A percentile compares a stretch with the other conserved stretches of the same genome.
Evolutionary conservation across 2,329 filamentous ascomycete species (phyloP).

Genomic region (Westerdykella aurantiaca): DNA sequence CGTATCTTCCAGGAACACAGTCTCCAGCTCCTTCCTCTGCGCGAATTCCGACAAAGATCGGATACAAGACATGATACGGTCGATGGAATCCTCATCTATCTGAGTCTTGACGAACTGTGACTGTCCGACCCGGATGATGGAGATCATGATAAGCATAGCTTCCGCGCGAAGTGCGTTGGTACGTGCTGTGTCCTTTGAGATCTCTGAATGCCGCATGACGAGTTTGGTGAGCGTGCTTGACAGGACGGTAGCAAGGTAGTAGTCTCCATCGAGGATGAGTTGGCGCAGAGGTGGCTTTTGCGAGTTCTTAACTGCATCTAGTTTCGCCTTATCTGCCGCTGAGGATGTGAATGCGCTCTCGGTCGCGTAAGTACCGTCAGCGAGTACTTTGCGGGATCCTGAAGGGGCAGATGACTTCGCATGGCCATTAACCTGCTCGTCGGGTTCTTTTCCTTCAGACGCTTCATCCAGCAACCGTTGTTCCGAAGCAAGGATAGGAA

Average conservation of each 20-base stretch:
- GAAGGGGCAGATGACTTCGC: slow-evolving; percentile 69
- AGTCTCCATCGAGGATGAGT: slow-evolving; percentile 93
- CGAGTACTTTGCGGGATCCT: slow-evolving; percentile 84
- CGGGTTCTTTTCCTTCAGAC: slow-evolving; percentile 52
- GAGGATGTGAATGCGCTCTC: slow-evolving; percentile 93
- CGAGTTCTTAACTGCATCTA: slow-evolving; percentile 94
- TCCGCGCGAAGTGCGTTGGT: slow-evolving; percentile 93
- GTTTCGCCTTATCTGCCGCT: slow-evolving; percentile 78
- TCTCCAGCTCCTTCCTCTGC: slow-evolving; percentile 83
- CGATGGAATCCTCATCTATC: slow-evolving; percentile 97
- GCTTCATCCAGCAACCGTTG: slow-evolving; percentile 85
- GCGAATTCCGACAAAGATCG: slow-evolving; percentile 86
- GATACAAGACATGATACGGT: slow-evolving; percentile 96
- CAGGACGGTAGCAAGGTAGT: slow-evolving; percentile 91
- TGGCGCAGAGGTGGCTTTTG: slow-evolving; percentile 93
- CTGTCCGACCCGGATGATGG: slow-evolving; percentile 93
- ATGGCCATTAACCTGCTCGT: slow-evolving; percentile 73
- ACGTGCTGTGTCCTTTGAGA: slow-evolving; percentile 75
- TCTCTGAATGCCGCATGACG: slow-evolving; percentile 94
- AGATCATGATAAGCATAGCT: slow-evolving; percentile 99
- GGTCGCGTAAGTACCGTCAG: slow-evolving; percentile 95
- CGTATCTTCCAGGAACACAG: slow-evolving; percentile 90
- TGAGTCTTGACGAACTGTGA: slow-evolving; percentile 98
- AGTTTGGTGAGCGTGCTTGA: slow-evolving; percentile 94
- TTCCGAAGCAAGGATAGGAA: slow-evolving; percentile 92